phyloP scores from a whole-genome alignment of 192 early-diverging fungal species.

The Chytriomyces sp. region DNA sequence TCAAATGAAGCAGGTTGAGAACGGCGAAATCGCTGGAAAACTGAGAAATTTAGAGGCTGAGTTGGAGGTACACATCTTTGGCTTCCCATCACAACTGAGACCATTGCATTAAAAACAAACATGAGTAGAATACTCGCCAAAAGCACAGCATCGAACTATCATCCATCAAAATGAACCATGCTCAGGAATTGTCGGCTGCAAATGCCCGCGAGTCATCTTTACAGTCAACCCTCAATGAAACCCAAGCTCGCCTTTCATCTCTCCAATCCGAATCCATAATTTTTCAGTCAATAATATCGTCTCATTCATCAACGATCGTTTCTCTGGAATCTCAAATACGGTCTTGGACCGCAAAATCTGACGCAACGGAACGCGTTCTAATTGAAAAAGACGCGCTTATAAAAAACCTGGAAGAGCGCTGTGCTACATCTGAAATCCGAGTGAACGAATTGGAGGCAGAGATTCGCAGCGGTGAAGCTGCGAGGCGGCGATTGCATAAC shows the following conservation, averaged over 20 bases:
- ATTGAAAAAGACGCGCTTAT: constrained; percentile 33
- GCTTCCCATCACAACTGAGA: neutral
- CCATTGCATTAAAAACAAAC: constrained; percentile 1
- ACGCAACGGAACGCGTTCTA: too few species aligned
- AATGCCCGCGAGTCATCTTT: constrained; percentile 31
- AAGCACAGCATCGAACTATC: constrained; percentile 55
- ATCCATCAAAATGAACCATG: constrained; percentile 22
- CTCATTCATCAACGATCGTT: constrained; percentile 50
- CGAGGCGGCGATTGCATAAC: constrained; percentile 87
- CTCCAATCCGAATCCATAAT: constrained; percentile 1
- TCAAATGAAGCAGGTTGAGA: constrained; percentile 70
- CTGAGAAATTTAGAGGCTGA: constrained; percentile 45
- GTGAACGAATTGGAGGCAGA: constrained; percentile 62
- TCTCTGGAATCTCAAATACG: constrained; percentile 54
- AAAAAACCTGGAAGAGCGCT: constrained; percentile 6
- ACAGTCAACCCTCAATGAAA: neutral
- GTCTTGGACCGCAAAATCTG: constrained; percentile 34
- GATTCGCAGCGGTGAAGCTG: constrained; percentile 76
- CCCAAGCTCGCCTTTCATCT: neutral
- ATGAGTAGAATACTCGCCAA: constrained; percentile 41
- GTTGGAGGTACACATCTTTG: constrained; percentile 30
- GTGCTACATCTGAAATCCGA: constrained; percentile 29
- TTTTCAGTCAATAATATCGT: constrained; percentile 53
- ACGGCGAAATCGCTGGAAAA: constrained; percentile 44
- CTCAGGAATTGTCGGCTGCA: constrained; percentile 26